Evolutionary conservation across 2,329 filamentous ascomycete species (phyloP).

Genomic region (Rutstroemia sp.): DNA sequence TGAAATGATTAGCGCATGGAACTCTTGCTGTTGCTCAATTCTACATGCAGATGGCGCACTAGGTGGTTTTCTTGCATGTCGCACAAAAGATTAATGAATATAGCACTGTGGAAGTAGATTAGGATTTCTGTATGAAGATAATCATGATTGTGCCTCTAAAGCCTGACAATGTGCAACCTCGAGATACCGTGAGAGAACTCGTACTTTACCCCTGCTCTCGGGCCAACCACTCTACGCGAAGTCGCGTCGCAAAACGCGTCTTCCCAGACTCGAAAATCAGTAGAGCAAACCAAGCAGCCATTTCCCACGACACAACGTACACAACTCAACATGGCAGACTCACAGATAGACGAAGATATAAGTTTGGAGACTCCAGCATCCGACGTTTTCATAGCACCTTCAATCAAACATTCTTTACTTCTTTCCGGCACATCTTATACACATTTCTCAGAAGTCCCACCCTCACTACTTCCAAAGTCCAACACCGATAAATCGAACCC

Average conservation of each 20-base stretch:
- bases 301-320: background rate
- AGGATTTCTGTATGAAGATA: background rate
- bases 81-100: no score
- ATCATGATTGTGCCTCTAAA: no score
- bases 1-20: background rate
- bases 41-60: no score
- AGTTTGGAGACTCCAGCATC: conserved; percentile 30
- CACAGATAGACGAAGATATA: conserved; percentile 26
- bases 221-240: conserved; percentile 8
- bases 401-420: conserved; percentile 50
- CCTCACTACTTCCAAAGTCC: conserved; percentile 41
- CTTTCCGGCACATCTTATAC: conserved; percentile 61
- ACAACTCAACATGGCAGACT: conserved; percentile 29
- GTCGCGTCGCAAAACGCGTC: conserved; percentile 5
- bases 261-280: background rate
- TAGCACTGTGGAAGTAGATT: background rate
- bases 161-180: background rate
- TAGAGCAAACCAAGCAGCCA: background rate
- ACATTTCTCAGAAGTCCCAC: conserved; percentile 63
- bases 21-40: background rate
- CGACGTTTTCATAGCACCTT: conserved; percentile 58
- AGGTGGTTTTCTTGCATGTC: background rate
- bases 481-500: conserved; percentile 10
- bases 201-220: background rate
- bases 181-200: background rate